Evolutionary conservation across 2,329 filamentous ascomycete species (phyloP).

Genomic region (Phaeomoniella chlamydospora): DNA sequence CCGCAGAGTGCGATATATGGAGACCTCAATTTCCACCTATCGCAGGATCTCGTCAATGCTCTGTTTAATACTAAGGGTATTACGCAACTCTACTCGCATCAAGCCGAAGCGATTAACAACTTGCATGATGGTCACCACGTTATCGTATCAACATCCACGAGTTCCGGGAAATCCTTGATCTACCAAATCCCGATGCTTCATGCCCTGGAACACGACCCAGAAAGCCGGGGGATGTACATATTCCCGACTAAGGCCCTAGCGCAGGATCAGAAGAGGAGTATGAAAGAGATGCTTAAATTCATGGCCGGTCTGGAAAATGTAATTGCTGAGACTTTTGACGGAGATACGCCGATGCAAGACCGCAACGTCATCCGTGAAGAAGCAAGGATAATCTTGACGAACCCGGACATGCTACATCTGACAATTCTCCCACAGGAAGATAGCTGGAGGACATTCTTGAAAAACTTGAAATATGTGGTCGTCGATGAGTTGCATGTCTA

Average conservation of each 20-base stretch:
- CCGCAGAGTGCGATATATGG: conserved; percentile 69
- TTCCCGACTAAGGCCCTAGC: conserved; percentile 95
- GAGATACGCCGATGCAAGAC: conserved; percentile 73
- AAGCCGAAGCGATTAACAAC: conserved; percentile 84
- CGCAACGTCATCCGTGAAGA: conserved; percentile 73
- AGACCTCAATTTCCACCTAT: conserved; percentile 71
- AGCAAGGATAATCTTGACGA: conserved; percentile 88
- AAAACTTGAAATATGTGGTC: conserved; percentile 81
- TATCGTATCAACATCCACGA: conserved; percentile 87
- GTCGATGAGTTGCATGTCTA: conserved; percentile 91
- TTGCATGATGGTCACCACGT: conserved; percentile 71
- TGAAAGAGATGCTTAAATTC: conserved; percentile 71
- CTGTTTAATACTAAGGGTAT: conserved; percentile 86
- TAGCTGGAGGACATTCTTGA: conserved; percentile 74
- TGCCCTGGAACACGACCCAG: conserved; percentile 61
- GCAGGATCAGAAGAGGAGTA: conserved; percentile 79
- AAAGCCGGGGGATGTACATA: conserved; percentile 86
- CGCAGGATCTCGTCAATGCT: conserved; percentile 87
- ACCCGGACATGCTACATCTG: conserved; percentile 94
- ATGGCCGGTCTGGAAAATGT: conserved; percentile 63
- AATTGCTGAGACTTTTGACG: conserved; percentile 87
- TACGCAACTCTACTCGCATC: conserved; percentile 74
- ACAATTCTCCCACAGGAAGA: conserved; percentile 88
- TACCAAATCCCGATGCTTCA: conserved; percentile 90
- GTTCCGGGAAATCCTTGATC: conserved; percentile 94